phyloP scores from a whole-genome alignment of 2,329 filamentous ascomycete species.

The Stagonosporopsis rhizophila region DNA sequence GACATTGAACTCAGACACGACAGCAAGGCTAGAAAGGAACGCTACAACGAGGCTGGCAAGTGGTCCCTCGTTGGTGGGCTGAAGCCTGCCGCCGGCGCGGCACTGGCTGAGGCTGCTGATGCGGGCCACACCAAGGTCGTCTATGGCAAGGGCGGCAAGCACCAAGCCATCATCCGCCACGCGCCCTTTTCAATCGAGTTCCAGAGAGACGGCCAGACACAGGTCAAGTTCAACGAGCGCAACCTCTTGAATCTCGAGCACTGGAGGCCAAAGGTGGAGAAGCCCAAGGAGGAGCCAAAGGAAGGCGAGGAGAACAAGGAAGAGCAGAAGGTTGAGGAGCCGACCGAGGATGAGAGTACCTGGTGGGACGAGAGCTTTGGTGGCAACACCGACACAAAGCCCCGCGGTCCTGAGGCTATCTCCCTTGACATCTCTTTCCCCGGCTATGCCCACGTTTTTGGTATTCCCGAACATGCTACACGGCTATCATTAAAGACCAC shows the following conservation, averaged over 20 bases:
- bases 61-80: conserved; percentile 87
- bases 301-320: conserved; percentile 56
- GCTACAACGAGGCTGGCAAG: conserved; percentile 89
- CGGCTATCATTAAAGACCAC: conserved; percentile 89
- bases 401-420: conserved; percentile 91
- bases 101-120: conserved; percentile 70
- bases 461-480: conserved; percentile 91
- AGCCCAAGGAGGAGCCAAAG: conserved; percentile 57
- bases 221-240: conserved; percentile 89
- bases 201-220: conserved; percentile 78
- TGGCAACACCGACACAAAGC: conserved; percentile 93
- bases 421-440: conserved; percentile 91
- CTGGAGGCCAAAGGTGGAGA: conserved; percentile 87
- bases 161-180: conserved; percentile 84
- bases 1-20: conserved; percentile 86
- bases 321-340: conserved; percentile 51
- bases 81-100: conserved; percentile 73
- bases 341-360: conserved; percentile 78
- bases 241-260: conserved; percentile 93
- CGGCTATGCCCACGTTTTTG: conserved; percentile 90
- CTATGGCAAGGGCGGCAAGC: conserved; percentile 78
- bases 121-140: conserved; percentile 73
- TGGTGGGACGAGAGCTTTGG: conserved; percentile 99
- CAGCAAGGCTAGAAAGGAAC: conserved; percentile 85
- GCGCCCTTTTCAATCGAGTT: conserved; percentile 87